A percentile compares a stretch with the other conserved stretches of the same genome.
phyloP scores from a whole-genome alignment of 1,284 basidiomycete species.

The Naganishia liquefaciens region DNA sequence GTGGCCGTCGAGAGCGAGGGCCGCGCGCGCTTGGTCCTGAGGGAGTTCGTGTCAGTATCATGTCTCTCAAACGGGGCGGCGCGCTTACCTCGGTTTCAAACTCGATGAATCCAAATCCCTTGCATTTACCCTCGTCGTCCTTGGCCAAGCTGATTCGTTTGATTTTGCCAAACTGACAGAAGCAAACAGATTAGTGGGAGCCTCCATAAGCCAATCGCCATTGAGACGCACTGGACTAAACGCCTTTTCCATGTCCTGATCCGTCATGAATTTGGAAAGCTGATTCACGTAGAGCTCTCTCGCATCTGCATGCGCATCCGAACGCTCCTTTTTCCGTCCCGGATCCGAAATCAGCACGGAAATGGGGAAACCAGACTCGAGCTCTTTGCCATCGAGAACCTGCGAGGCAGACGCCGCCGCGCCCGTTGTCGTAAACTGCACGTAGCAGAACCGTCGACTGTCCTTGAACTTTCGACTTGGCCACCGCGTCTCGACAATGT shows the following conservation, averaged over 20 bases:
- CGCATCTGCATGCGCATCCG: slow-evolving; percentile 78
- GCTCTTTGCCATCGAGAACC: slow-evolving; percentile 71
- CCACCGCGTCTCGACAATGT: slow-evolving; percentile 93
- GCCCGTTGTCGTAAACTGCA: slow-evolving; percentile 86
- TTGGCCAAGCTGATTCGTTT: slow-evolving; percentile 76
- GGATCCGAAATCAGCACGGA: slow-evolving; percentile 90
- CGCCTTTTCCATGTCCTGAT: slow-evolving; percentile 70
- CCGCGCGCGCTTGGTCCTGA: slow-evolving; percentile 69
- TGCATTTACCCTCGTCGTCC: slow-evolving; percentile 69
- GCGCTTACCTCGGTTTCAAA: slow-evolving; percentile 72
- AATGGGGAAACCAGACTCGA: slow-evolving; percentile 67
- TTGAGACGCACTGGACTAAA: slow-evolving; percentile 66
- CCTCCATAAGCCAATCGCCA: slow-evolving; percentile 25
- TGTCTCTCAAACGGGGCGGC: background rate
- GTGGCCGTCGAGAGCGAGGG: slow-evolving; percentile 76
- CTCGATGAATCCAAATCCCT: slow-evolving; percentile 92
- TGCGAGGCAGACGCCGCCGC: slow-evolving; percentile 73
- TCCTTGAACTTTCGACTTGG: slow-evolving; percentile 94
- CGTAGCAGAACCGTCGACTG: slow-evolving; percentile 88
- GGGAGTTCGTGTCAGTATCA: background rate
- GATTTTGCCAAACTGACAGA: slow-evolving; percentile 70
- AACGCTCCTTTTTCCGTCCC: slow-evolving; percentile 78
- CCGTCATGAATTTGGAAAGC: slow-evolving; percentile 70
- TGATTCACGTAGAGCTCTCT: slow-evolving; percentile 83
- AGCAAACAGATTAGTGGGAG: background rate